phyloP scores from a whole-genome alignment of 1,139 yeast genomes.

The Candida pseudocylindracea region DNA sequence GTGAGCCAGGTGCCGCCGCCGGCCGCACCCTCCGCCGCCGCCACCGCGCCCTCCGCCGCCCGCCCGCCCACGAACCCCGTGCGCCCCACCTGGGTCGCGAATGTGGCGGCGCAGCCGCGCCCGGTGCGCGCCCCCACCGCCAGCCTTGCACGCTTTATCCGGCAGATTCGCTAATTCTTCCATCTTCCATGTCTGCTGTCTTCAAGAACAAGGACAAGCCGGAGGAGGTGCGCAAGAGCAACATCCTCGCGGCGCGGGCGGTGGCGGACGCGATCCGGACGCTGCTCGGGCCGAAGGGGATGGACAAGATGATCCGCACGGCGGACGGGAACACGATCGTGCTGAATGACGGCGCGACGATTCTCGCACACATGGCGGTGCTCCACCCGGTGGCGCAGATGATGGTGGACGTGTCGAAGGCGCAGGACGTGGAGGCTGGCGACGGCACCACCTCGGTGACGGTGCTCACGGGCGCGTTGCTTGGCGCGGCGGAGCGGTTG shows the following conservation, averaged over 20 bases:
- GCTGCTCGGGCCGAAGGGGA: conserved; percentile 94
- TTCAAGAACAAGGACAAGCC: conserved; percentile 94
- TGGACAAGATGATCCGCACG: conserved; percentile 98
- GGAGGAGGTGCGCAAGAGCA: conserved; percentile 84
- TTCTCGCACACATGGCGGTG: conserved; percentile 91
- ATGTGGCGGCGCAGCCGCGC: too few relatives aligned
- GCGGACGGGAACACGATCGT: conserved; percentile 82
- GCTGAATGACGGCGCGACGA: conserved; percentile 96
- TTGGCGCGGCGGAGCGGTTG: conserved; percentile 86
- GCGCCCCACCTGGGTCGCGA: too few relatives aligned
- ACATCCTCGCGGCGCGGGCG: conserved; percentile 89
- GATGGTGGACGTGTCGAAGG: conserved; percentile 92
- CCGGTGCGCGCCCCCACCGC: neutral
- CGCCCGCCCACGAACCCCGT: too few relatives aligned
- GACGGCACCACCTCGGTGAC: conserved; percentile 99
- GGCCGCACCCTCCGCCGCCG: too few relatives aligned
- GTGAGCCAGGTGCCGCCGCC: too few relatives aligned
- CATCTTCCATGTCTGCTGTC: conserved; percentile 20
- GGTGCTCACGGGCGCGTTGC: conserved; percentile 80
- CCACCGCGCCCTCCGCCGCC: too few relatives aligned
- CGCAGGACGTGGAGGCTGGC: conserved; percentile 98
- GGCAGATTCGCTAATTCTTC: too few relatives aligned
- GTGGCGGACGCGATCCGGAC: conserved; percentile 97
- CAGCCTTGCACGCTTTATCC: too few relatives aligned
- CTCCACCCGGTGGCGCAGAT: conserved; percentile 96